Percentiles rank a stretch among this genome's conserved stretches.
phyloP scores from a whole-genome alignment of 192 early-diverging fungal species.

The Entomortierella parvispora region DNA sequence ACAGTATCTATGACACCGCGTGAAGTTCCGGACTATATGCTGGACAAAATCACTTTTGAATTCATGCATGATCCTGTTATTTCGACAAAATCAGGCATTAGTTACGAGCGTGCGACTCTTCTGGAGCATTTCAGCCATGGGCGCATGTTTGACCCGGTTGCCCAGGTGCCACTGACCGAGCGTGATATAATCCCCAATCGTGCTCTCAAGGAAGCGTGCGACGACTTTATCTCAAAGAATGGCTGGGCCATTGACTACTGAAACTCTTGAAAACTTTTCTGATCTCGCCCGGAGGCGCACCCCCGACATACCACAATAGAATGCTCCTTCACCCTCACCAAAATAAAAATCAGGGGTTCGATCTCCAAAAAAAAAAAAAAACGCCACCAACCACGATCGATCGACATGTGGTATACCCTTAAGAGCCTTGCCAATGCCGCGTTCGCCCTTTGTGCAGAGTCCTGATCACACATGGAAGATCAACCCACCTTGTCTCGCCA shows the following conservation, averaged over 20 bases:
- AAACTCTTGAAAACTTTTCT: too few relatives aligned
- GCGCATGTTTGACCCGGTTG: constrained; percentile 86
- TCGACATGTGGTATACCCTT: too few relatives aligned
- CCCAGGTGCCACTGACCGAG: constrained; percentile 72
- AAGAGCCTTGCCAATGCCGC: too few relatives aligned
- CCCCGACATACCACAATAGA: too few relatives aligned
- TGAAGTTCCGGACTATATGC: constrained; percentile 69
- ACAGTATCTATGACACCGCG: background rate
- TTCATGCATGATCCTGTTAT: constrained; percentile 85
- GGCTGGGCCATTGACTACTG: constrained; percentile 69
- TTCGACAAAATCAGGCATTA: constrained; percentile 66
- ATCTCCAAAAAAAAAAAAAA: too few relatives aligned
- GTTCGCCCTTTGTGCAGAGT: background rate
- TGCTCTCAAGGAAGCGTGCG: constrained; percentile 74
- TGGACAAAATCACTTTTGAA: constrained; percentile 82
- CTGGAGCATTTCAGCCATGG: constrained; percentile 79
- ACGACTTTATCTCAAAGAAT: constrained; percentile 69
- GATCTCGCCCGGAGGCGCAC: too few relatives aligned
- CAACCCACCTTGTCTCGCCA: too few relatives aligned
- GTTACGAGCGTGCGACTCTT: constrained; percentile 81
- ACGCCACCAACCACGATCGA: too few relatives aligned
- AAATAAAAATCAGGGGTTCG: too few relatives aligned
- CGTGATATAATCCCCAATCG: constrained; percentile 78
- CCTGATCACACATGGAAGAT: background rate
- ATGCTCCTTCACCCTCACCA: too few relatives aligned